Conservation (phyloP, 2,329 filamentous ascomycete species). For the Trichoderma sp. region DNA sequence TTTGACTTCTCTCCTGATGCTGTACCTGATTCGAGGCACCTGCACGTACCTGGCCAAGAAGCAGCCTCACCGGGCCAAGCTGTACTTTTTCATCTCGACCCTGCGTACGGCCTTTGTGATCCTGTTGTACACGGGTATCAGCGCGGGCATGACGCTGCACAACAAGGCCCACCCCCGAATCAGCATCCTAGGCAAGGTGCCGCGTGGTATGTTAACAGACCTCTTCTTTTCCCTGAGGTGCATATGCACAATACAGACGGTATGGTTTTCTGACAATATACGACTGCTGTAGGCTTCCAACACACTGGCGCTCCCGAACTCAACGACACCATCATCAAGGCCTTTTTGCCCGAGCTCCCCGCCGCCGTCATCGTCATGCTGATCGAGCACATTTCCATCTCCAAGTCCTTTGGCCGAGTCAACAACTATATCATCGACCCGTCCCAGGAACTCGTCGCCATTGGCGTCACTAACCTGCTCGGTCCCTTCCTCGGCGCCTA, state of each 20-base stretch:
- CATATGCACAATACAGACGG: not conserved
- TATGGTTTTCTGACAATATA: not conserved
- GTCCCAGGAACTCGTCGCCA: constrained; percentile 75
- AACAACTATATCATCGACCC: constrained; percentile 81
- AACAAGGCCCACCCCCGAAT: constrained; percentile 57
- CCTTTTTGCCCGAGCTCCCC: constrained; percentile 65
- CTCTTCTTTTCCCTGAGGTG: not conserved
- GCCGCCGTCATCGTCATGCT: constrained; percentile 74
- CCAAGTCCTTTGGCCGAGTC: constrained; percentile 76
- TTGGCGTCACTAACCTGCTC: constrained; percentile 71
- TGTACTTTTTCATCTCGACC: constrained; percentile 76
- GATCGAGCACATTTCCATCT: constrained; percentile 79
- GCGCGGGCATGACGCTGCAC: constrained; percentile 66
- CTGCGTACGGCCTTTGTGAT: constrained; percentile 79
- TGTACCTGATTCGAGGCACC: constrained; percentile 63
- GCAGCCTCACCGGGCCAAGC: constrained; percentile 63
- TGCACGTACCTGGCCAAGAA: constrained; percentile 66
- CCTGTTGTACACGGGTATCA: constrained; percentile 74
- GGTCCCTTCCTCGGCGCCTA: constrained; percentile 80
- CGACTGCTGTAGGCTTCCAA: constrained; percentile 58
- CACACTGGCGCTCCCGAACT: constrained; percentile 65
- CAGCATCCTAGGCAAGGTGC: constrained; percentile 65
- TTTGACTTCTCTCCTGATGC: constrained; percentile 63
- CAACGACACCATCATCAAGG: constrained; percentile 57
- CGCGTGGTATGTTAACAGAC: constrained; percentile 53